These are phyloP conservation scores for Helichrysum umbraculigerum DNA, from an alignment of 129 eudicot genomes.

Conservation along the genomic window DNA sequence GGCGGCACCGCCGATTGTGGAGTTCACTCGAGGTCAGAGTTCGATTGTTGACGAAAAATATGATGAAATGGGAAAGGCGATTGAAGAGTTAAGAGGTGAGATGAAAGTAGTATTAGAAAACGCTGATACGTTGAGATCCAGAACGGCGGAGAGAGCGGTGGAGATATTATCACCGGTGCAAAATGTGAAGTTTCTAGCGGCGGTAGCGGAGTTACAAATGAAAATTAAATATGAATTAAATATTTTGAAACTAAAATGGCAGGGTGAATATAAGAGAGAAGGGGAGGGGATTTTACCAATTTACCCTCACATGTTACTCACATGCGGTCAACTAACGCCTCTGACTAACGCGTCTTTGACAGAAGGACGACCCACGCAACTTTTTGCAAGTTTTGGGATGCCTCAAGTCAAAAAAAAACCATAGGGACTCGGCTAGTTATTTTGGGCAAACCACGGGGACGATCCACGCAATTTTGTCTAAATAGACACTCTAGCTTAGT, in stretches of 20 bases:
- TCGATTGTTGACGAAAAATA: constrained; percentile 11
- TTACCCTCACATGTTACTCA: too few relatives aligned
- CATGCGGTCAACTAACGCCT: too few relatives aligned
- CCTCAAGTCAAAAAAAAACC: too few relatives aligned
- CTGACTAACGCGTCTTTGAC: too few relatives aligned
- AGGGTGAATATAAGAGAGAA: too few relatives aligned
- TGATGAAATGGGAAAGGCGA: constrained; percentile 25
- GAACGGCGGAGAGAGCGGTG: constrained; percentile 52
- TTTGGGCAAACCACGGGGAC: too few relatives aligned
- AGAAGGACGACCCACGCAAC: too few relatives aligned
- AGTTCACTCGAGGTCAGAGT: constrained; percentile 11
- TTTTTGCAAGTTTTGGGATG: too few relatives aligned
- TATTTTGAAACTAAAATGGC: too few relatives aligned
- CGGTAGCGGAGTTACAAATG: constrained; percentile 46
- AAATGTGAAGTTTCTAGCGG: constrained; percentile 48
- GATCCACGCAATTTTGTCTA: not conserved
- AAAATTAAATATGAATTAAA: constrained; percentile 2
- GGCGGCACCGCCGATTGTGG: constrained; percentile 54
- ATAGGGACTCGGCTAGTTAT: too few relatives aligned
- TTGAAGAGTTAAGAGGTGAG: constrained; percentile 31
- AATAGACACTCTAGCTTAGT: too few relatives aligned
- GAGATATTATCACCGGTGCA: constrained; percentile 53
- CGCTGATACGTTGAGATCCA: constrained; percentile 58
- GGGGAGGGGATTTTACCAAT: too few relatives aligned
- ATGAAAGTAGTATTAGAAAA: constrained; percentile 44